Base-by-base conservation (phyloP, 2,329 filamentous ascomycete genomes). In the Fusarium heterosporum region DNA sequence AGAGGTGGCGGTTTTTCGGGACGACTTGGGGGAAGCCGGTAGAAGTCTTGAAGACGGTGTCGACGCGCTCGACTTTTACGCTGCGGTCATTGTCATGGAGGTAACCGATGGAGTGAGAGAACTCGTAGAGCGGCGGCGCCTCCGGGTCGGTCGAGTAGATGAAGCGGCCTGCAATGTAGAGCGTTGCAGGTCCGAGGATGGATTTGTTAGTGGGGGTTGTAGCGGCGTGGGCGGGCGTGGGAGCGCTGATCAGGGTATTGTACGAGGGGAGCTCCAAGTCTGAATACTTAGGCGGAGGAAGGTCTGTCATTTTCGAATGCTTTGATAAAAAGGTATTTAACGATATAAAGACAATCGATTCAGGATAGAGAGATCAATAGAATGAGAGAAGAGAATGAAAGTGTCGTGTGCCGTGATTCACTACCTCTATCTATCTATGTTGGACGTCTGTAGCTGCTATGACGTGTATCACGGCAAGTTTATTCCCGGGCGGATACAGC, bases 71-170 rank as follows among this genome's bases (percentile, higher is more conserved):
- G 34, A 79, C 55, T 41, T 67, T 66, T 8, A 79, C 73, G 39
- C 52, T 73, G 16, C 72, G 72, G 50, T 78, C 73, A 14, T 71
- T 68, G 36, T 78, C 75, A 30, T 70, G 69, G 11, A 79, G 69
- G 40, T 74, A 76, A 30, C 66, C 73, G 13, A 78, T 69, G 8
- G 72, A 72, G 54, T 78, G 76, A 2, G 78, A 78, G 55, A 78
- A 73, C 39, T 79, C 77, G 61, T 78, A 79, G 13, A 78, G 66
- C 1, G 77, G 74, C 30, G 73, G 71, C 16, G 72, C 68, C 19
- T 70, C 54, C 4, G 71, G 61, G 17, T 75, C 69, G 40, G 66
- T 64, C 1, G 75, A 73, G 71, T 77, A 73, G 61, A 79, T 70
- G 70, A 78, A 76, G 52, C 76, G 75, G 36, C 74, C 74, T n/a